A percentile compares a stretch with the other conserved stretches of the same genome.
Conservation (phyloP, 1,284 basidiomycete species). For the Ceratorhiza oryzae-sativae region DNA sequence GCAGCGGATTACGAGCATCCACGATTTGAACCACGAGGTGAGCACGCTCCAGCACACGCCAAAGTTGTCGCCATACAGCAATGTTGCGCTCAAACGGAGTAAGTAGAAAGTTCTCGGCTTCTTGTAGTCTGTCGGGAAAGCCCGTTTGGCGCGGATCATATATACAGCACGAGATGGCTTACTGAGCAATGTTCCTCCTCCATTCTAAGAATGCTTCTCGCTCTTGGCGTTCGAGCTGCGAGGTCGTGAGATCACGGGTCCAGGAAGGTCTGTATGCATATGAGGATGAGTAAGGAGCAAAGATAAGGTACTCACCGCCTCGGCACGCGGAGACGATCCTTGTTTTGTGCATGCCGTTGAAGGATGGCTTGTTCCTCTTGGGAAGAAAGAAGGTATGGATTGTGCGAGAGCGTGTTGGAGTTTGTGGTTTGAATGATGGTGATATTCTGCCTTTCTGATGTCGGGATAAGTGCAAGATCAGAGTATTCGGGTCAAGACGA, state of each 20-base stretch:
- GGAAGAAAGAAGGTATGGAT: constrained; percentile 87
- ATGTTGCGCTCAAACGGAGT: constrained; percentile 97
- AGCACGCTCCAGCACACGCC: constrained; percentile 93
- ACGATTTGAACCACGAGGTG: constrained; percentile 96
- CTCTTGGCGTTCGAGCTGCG: constrained; percentile 85
- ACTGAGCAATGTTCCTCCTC: constrained; percentile 90
- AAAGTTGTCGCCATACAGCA: constrained; percentile 96
- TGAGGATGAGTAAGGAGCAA: background rate
- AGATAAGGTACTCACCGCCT: constrained; percentile 53
- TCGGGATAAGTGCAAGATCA: background rate
- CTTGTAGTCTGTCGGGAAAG: constrained; percentile 67
- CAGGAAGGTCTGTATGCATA: constrained; percentile 69
- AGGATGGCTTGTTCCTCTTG: constrained; percentile 82
- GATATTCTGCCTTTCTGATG: constrained; percentile 85
- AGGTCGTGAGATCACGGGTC: constrained; percentile 78
- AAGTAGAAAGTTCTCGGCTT: constrained; percentile 79
- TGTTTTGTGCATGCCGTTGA: constrained; percentile 76
- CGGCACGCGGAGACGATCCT: constrained; percentile 78
- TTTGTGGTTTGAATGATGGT: constrained; percentile 82
- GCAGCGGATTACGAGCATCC: constrained; percentile 90
- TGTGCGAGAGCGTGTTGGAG: constrained; percentile 61
- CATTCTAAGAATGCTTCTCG: constrained; percentile 89
- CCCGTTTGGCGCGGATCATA: background rate
- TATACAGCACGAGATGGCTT: constrained; percentile 49
- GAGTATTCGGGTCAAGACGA: constrained; percentile 44